Conservation (phyloP, 495 filamentous ascomycete species). For the Penicillium subrubescens region DNA sequence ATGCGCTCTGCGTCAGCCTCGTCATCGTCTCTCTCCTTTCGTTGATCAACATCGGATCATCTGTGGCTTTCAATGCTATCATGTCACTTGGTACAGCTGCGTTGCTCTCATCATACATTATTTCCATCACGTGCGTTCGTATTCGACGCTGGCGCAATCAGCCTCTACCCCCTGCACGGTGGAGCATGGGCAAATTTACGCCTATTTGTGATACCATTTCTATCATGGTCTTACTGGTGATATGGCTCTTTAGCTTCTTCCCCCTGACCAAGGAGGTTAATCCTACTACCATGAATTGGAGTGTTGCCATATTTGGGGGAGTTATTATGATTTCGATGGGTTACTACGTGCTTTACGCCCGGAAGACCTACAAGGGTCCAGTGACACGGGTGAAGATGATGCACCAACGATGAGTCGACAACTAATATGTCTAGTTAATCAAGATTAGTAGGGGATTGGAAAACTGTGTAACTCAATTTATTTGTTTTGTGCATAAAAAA, state of each 20-base stretch:
- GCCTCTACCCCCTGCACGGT: slow-evolving; percentile 7
- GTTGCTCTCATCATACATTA: slow-evolving; percentile 7
- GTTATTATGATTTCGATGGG: background rate
- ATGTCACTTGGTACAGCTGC: slow-evolving; percentile 38
- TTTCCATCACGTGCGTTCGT: slow-evolving; percentile 10
- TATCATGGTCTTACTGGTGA: background rate
- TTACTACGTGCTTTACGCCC: background rate
- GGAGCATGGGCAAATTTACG: slow-evolving; percentile 8
- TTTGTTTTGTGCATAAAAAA: background rate
- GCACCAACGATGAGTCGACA: background rate
- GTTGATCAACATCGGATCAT: slow-evolving; percentile 54
- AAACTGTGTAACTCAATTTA: background rate
- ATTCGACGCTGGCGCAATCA: slow-evolving; percentile 6
- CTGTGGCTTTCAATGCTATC: slow-evolving; percentile 47
- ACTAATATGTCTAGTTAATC: background rate
- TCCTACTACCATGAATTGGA: background rate
- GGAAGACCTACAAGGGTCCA: background rate
- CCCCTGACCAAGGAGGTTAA: background rate
- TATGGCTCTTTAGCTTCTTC: slow-evolving; percentile 3
- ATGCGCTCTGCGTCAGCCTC: slow-evolving; percentile 50
- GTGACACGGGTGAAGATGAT: slow-evolving; percentile 3
- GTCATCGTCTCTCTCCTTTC: slow-evolving; percentile 46
- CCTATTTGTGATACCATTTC: slow-evolving; percentile 3
- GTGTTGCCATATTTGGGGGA: background rate
- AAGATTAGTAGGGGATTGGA: background rate